These are phyloP conservation scores for Eimeria acervulina DNA, from an alignment of 169 alveolate species.

Conservation along the genomic window DNA sequence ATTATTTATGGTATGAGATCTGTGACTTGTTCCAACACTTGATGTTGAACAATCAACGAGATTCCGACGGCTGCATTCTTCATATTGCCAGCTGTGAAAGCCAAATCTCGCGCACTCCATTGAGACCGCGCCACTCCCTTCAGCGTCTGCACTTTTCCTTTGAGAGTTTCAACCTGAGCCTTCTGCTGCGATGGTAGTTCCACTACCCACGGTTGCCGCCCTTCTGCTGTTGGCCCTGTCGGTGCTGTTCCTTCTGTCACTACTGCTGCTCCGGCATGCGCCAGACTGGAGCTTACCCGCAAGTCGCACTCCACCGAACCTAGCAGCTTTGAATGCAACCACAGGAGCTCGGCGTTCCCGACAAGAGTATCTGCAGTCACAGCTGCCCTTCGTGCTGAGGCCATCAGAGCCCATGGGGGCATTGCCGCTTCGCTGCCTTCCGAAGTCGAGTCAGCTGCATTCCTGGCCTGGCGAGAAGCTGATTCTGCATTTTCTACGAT, in stretches of 20 bases:
- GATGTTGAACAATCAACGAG: neutral
- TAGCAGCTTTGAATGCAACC: slow-evolving; percentile 14
- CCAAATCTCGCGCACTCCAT: slow-evolving; percentile 19
- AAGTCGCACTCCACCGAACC: slow-evolving; percentile 2
- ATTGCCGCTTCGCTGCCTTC: neutral
- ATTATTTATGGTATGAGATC: neutral
- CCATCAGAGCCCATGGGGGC: neutral
- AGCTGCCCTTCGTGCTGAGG: neutral
- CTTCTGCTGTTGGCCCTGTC: neutral
- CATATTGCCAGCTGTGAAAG: neutral
- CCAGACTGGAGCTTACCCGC: neutral
- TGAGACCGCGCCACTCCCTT: neutral
- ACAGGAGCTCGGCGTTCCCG: neutral
- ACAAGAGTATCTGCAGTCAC: neutral
- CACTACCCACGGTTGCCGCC: neutral
- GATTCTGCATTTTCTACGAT: neutral
- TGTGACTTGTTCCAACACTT: neutral
- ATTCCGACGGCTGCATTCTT: slow-evolving; percentile 2
- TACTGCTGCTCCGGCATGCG: neutral
- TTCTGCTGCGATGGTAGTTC: neutral
- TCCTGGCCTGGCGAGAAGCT: neutral
- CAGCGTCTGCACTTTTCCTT: neutral
- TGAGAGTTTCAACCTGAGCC: neutral
- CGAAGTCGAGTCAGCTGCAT: neutral
- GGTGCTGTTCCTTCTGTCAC: neutral